phyloP scores from a whole-genome alignment of 2,329 filamentous ascomycete species.

The Ascochyta fabae region DNA sequence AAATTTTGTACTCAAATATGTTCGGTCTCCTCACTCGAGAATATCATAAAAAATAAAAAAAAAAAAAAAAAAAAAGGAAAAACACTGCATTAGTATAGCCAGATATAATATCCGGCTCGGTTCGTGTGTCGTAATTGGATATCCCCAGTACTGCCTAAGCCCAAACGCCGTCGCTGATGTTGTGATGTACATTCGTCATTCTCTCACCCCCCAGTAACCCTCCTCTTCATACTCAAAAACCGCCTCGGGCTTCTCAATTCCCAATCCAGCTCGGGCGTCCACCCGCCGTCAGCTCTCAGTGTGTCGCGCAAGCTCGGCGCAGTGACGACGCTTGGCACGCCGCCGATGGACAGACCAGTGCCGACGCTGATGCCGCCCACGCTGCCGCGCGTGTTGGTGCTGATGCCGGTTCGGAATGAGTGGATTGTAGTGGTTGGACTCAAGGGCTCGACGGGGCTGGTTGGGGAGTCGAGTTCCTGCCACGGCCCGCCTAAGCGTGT shows the following conservation, averaged over 20 bases:
- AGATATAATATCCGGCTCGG: no score
- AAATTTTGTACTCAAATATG: no score
- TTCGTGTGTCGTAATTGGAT: no score
- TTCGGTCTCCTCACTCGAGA: no score
- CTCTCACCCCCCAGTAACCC: conserved; percentile 9
- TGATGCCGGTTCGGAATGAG: conserved; percentile 8
- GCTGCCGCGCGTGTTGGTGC: conserved; percentile 4
- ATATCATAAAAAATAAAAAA: no score
- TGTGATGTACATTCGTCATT: not conserved
- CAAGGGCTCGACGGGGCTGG: conserved; percentile 2
- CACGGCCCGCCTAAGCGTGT: conserved; percentile 30
- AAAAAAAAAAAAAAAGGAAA: not conserved
- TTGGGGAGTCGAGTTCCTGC: conserved; percentile 16
- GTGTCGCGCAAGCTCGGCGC: conserved; percentile 31
- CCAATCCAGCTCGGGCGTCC: conserved; percentile 31
- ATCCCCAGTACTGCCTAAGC: not conserved
- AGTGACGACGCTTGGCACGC: conserved; percentile 15
- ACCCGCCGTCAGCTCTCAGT: conserved; percentile 18
- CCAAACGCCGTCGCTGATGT: conserved; percentile 13
- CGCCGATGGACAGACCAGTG: conserved; percentile 12
- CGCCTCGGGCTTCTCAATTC: conserved; percentile 26
- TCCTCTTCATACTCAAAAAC: conserved; percentile 29
- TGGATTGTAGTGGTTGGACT: conserved; percentile 7
- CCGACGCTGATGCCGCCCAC: conserved; percentile 8
- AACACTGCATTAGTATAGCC: not conserved